These are phyloP conservation scores for Neurospora sp. DNA, from an alignment of 2,329 filamentous ascomycete species.

Conservation along the genomic window DNA sequence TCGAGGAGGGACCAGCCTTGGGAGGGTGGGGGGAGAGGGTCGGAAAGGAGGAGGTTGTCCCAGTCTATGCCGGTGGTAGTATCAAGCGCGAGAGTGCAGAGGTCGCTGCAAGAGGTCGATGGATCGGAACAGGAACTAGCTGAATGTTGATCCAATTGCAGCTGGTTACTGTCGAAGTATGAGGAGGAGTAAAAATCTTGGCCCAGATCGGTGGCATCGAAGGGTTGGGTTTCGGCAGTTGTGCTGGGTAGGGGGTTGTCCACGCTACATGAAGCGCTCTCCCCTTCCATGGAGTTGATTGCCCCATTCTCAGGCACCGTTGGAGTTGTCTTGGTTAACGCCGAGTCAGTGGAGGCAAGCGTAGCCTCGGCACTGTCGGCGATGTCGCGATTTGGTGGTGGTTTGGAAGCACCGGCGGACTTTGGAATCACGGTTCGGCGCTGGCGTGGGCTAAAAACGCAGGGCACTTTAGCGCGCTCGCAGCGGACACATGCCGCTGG, in stretches of 20 bases:
- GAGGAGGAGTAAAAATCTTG: background rate
- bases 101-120: background rate
- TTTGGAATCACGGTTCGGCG: background rate
- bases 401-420: background rate
- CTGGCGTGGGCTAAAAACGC: slow-evolving; percentile 8
- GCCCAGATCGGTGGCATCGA: background rate
- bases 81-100: background rate
- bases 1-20: background rate
- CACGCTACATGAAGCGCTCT: background rate
- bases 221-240: background rate
- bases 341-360: background rate
- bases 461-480: slow-evolving; percentile 1
- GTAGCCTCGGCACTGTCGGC: background rate
- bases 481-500: slow-evolving; percentile 3
- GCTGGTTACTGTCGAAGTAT: background rate
- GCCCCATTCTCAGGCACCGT: background rate
- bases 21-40: background rate
- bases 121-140: background rate
- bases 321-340: background rate
- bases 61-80: background rate
- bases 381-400: background rate
- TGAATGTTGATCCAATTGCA: background rate
- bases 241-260: background rate
- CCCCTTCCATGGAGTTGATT: background rate
- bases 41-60: background rate